phyloP scores from a whole-genome alignment of 345 rosid species.

The Bruguiera parviflora region DNA sequence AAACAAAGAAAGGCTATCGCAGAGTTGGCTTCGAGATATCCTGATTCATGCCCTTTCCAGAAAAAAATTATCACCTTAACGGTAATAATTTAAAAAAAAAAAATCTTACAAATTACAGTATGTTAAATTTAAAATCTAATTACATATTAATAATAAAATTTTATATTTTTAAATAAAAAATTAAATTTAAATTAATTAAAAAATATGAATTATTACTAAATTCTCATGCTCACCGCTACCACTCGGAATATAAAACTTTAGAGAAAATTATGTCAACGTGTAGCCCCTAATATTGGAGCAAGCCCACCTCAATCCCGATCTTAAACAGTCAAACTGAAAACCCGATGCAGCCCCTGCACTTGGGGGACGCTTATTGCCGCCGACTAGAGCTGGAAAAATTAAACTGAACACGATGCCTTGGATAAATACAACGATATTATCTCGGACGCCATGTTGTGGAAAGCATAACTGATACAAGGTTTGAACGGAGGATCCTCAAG shows the following conservation, averaged over 20 bases:
- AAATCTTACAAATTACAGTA: too few species aligned
- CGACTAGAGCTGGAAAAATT: conserved; percentile 1
- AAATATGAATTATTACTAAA: too few species aligned
- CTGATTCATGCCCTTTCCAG: too few species aligned
- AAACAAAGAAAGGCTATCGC: too few species aligned
- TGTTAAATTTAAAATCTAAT: too few species aligned
- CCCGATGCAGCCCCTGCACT: not conserved
- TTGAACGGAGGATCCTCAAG: conserved; percentile 8
- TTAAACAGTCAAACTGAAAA: not conserved
- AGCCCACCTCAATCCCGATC: conserved; percentile 6
- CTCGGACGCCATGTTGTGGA: not conserved
- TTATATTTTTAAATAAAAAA: too few species aligned
- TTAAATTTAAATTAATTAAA: too few species aligned
- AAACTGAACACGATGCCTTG: not conserved
- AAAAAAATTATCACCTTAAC: too few species aligned
- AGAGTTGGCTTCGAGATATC: too few species aligned
- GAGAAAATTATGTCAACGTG: not conserved
- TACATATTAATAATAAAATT: too few species aligned
- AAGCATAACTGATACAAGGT: not conserved
- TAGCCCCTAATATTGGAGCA: conserved; percentile 4
- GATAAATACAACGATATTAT: not conserved
- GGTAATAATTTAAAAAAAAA: too few species aligned
- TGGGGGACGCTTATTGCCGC: not conserved
- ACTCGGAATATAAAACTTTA: not conserved
- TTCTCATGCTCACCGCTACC: too few species aligned